These are phyloP conservation scores for Thermothielavioides terrestris DNA, from an alignment of 495 filamentous ascomycete species.

Conservation along the genomic window DNA sequence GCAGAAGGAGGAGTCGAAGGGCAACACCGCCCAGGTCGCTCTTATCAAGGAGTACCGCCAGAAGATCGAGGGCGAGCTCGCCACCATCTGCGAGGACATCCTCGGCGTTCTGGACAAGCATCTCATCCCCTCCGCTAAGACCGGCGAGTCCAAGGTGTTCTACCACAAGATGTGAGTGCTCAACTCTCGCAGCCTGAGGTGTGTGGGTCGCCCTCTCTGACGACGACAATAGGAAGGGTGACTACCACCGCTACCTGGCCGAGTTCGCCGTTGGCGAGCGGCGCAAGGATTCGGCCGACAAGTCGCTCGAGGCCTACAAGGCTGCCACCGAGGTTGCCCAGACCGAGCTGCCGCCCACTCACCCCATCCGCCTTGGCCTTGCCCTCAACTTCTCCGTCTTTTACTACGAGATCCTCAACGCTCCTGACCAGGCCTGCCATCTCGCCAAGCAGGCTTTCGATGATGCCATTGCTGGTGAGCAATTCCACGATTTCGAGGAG, in stretches of 20 bases:
- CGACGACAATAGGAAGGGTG: conserved; percentile 76
- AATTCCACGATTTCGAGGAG: neutral
- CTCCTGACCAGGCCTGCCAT: conserved; percentile 96
- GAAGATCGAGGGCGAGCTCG: conserved; percentile 98
- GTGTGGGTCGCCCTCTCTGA: conserved; percentile 24
- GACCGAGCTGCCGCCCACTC: conserved; percentile 94
- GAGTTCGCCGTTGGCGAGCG: conserved; percentile 97
- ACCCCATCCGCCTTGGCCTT: conserved; percentile 97
- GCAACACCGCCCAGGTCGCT: conserved; percentile 84
- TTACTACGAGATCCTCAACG: conserved; percentile 99
- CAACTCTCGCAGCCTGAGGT: neutral
- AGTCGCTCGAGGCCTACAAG: conserved; percentile 98
- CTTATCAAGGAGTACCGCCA: conserved; percentile 99
- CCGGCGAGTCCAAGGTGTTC: conserved; percentile 98
- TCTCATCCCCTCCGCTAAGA: conserved; percentile 92
- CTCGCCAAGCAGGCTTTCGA: conserved; percentile 99
- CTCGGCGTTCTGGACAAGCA: conserved; percentile 93
- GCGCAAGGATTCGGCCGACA: conserved; percentile 93
- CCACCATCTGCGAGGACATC: conserved; percentile 99
- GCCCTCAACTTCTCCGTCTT: conserved; percentile 99
- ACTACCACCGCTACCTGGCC: conserved; percentile 99
- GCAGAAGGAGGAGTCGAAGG: conserved; percentile 99
- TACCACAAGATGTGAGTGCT: conserved; percentile 98
- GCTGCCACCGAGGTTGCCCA: conserved; percentile 95
- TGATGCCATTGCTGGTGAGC: conserved; percentile 92